Evolutionary conservation across 306 rosid species (phyloP), one percentile per base, ranked within the genome.

Genomic region (Cicer chorassanicum): DNA sequence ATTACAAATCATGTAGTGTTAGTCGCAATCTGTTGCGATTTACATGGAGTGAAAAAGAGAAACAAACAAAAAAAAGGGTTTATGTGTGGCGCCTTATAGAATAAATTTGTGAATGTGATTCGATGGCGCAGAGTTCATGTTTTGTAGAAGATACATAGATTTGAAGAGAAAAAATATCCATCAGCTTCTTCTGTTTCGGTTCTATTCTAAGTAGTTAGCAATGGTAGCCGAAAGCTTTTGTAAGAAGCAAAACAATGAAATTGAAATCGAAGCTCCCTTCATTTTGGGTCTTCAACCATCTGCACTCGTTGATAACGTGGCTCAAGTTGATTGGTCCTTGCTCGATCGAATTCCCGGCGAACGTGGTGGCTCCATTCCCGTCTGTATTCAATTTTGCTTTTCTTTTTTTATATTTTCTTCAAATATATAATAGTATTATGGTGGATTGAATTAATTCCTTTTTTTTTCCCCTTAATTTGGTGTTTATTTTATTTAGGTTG

Each of bases 281-380:
- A 15, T 94, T 29, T 74, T 94, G 5, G 99, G 99, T 1, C 92
- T 94, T 16, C 96, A 94, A 57, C 90, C 96, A 0, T 83, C 92
- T 1, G 97, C 96, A 45, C 95, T 94, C 51, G 72, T 90, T 18
- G 99, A 94, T 83, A 91, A 66, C 80, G 86, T 90, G 19, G 93
- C 96, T 44, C 87, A 76, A 59, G 91, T 90, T 11, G 88, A 86
- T 65, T 67, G 63, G 54, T 84, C 96, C 63, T 59, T 89, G 69
- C 96, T 94, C 65, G 83, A 87, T 43, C 86, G 81, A 60, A 87
- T 94, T 53, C 87, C 92, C 48, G 97, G 69, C 65, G 97, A 94
- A 54, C 96, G 87, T 56, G 99, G 99, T 39, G 99, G 97, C 82
- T 94, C 99, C 79, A 44, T 84, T 19, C 90, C 99, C 16, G 99